Evolutionary conservation across 2,329 filamentous ascomycete genomes (phyloP).

Genomic region (Diaporthe helianthi): DNA sequence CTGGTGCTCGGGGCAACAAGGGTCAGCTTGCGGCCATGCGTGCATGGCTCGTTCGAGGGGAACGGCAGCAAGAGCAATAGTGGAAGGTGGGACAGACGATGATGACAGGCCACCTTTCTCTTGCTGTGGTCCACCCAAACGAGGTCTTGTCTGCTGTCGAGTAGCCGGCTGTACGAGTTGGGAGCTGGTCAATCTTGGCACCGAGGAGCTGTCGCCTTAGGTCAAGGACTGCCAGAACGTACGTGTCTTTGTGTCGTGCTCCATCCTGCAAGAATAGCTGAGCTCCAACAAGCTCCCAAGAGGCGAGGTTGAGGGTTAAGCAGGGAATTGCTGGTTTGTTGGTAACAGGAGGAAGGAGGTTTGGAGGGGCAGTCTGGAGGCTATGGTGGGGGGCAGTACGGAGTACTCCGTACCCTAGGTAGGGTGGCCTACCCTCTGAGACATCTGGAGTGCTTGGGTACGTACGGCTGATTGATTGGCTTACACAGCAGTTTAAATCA

Average conservation of each 20-base stretch:
- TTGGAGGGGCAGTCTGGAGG: neutral
- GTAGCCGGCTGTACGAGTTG: conserved; percentile 68
- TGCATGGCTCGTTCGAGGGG: neutral
- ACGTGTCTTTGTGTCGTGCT: conserved; percentile 78
- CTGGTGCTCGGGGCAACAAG: conserved; percentile 50
- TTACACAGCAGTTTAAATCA: neutral
- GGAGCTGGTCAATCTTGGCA: conserved; percentile 28
- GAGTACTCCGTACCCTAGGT: too few species aligned
- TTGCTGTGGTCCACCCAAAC: conserved; percentile 85
- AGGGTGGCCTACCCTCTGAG: too few species aligned
- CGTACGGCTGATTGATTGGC: too few species aligned
- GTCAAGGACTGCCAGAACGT: conserved; percentile 44
- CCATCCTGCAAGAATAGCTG: conserved; percentile 57
- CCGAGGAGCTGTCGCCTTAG: neutral
- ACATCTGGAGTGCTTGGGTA: too few species aligned
- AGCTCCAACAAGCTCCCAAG: neutral
- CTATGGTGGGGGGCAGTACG: too few species aligned
- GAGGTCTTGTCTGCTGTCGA: conserved; percentile 82
- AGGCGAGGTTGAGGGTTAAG: neutral
- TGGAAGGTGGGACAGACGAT: conserved; percentile 62
- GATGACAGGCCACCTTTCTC: conserved; percentile 92
- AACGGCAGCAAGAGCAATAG: neutral
- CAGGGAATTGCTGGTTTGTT: neutral
- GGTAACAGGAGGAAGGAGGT: neutral
- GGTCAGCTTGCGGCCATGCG: neutral